Conservation (phyloP, 805 yeast genomes). For the Zygosaccharomyces gambellarensis region DNA sequence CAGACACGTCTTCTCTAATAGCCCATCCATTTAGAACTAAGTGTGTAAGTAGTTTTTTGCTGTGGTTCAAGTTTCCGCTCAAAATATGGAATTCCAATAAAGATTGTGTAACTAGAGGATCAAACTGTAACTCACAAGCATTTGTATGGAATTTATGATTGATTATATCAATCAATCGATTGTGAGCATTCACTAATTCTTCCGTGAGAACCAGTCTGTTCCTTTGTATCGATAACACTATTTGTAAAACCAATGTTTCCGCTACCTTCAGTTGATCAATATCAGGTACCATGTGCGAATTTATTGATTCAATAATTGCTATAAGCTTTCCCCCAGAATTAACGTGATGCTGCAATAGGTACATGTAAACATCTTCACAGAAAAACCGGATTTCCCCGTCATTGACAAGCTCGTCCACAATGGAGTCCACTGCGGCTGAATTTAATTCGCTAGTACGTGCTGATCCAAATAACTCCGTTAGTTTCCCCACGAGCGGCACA, state of each 20-base stretch:
- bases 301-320: slow-evolving; percentile 18
- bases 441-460: slow-evolving; percentile 8
- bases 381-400: slow-evolving; percentile 23
- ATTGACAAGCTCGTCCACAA: slow-evolving; percentile 9
- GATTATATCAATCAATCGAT: slow-evolving; percentile 9
- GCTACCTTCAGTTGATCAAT: slow-evolving; percentile 20
- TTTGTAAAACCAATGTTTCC: slow-evolving; percentile 18
- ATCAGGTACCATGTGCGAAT: slow-evolving; percentile 14
- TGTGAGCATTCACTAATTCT: slow-evolving; percentile 6
- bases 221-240: slow-evolving; percentile 10
- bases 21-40: slow-evolving; percentile 13
- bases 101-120: slow-evolving; percentile 11
- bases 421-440: slow-evolving; percentile 9
- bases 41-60: slow-evolving; percentile 15
- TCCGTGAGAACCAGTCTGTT: slow-evolving; percentile 5
- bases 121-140: slow-evolving; percentile 11
- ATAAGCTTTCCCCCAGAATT: slow-evolving; percentile 12
- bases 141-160: slow-evolving; percentile 14
- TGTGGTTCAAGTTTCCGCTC: slow-evolving; percentile 10
- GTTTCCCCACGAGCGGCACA: slow-evolving; percentile 8
- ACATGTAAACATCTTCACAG: slow-evolving; percentile 33
- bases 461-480: slow-evolving; percentile 11
- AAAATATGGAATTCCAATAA: slow-evolving; percentile 17
- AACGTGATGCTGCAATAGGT: slow-evolving; percentile 22
- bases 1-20: slow-evolving; percentile 14